Evolutionary conservation across 75 land plant genomes (phyloP), one percentile per base, ranked within the genome.

Genomic region (Cunninghamia lanceolata): DNA sequence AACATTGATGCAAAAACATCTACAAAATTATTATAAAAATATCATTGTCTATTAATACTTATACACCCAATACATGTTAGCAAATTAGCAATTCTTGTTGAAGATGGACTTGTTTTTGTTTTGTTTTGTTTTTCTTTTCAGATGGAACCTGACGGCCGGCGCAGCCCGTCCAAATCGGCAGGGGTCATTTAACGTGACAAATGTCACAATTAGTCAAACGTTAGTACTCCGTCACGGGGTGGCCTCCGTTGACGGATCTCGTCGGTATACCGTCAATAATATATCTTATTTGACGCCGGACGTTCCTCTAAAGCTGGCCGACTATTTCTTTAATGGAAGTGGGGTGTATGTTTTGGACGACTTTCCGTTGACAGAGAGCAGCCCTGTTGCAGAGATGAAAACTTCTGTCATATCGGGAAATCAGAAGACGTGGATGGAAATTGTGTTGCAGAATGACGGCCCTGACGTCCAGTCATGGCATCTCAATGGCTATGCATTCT

Each of bases 101-200:
- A 66, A 3, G 73, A 85, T 13, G 43, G 53, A 9, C 1, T 19
- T 71, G 3, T n/a, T 71, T 28, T 68, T 52, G 4, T 42, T 39
- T 4, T 0, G 30, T 28, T 28, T 79, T 16, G n/a, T n/a, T n/a
- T n/a, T n/a, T n/a, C n/a, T 53, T 19, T 80, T 53, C 88, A 96
- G 98, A 87, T 89, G 92, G 94, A 96, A 96, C 83, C 36, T 96
- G 90, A 92, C 96, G 39, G 84, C 95, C 9, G 92, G 95, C 5
- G 98, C 96, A 43, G 98, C 98, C 8, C 89, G 98, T 90, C 96
- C 95, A 3, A 96, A 96, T 75, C 95, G 94, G 14, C 96, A 96
- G 87, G 98, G 98, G 9, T 83, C 95, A 14, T 96, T 89, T 85
- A 85, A 89, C 63, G 86, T 85, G 4, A 1, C 73, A 4, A 89